These are phyloP conservation scores for Plantago elongata DNA, from an alignment of 257 asterid species.

Conservation along the genomic window DNA sequence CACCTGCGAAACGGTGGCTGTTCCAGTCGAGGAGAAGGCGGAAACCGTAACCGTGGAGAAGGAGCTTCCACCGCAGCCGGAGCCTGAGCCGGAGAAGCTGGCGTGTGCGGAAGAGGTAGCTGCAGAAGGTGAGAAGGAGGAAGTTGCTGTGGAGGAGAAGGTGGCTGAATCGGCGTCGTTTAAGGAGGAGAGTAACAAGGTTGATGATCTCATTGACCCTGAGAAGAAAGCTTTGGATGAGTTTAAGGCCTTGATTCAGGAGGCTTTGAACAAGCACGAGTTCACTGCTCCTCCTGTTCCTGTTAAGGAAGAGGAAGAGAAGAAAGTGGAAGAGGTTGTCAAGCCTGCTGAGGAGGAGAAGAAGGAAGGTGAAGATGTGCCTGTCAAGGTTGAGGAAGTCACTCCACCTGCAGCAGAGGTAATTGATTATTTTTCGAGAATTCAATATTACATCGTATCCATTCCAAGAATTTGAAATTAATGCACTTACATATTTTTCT, in stretches of 20 bases:
- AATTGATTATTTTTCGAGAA: too few relatives aligned
- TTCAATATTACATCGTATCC: too few relatives aligned
- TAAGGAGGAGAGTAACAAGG: constrained; percentile 67
- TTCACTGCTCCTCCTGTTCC: constrained; percentile 45
- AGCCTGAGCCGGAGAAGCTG: constrained; percentile 27
- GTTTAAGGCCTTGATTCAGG: constrained; percentile 44
- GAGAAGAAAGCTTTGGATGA: constrained; percentile 61
- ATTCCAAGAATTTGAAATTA: too few relatives aligned
- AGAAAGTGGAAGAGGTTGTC: constrained; percentile 15
- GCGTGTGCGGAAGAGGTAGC: constrained; percentile 25
- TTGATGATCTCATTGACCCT: constrained; percentile 57
- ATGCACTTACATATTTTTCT: too few relatives aligned
- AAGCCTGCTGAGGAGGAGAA: background rate
- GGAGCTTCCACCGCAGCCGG: constrained; percentile 26
- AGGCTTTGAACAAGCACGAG: constrained; percentile 53
- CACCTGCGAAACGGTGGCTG: constrained; percentile 25
- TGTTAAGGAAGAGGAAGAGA: constrained; percentile 22
- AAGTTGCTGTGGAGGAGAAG: constrained; percentile 25
- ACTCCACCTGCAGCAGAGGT: too few relatives aligned
- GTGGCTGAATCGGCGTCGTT: constrained; percentile 42
- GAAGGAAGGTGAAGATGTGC: background rate
- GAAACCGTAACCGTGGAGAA: constrained; percentile 20
- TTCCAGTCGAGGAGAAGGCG: constrained; percentile 38
- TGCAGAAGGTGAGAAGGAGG: constrained; percentile 21
- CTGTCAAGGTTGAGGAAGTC: background rate